Base-by-base conservation (phyloP, 164 flowering plant genomes). In the Vitis rotundifolia region DNA sequence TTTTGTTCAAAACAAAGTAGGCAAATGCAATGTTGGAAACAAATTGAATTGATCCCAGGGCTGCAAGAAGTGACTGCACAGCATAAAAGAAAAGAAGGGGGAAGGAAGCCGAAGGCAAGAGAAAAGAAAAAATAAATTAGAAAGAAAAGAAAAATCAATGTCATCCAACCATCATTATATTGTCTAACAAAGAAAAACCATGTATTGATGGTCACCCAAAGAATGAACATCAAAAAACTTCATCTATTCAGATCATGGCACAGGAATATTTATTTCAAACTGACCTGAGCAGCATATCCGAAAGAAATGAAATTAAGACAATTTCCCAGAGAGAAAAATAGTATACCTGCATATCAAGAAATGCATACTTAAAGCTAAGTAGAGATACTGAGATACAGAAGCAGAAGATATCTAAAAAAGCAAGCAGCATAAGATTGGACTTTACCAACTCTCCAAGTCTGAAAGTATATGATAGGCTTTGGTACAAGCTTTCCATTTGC, bases 251-350 rank as follows among this genome's bases (percentile, higher is more conserved):
- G 11, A 26, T 18, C 44, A 52, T 16, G 49, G n/a, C 19, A 28
- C 29, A 28, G 67, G 14, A 31, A 50, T 2, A 47, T 64, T 4
- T 56, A 2, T 13, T 55, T 11, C 47, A 37, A 37, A 76, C 89
- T 78, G 15, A 95, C 99, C 99, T 93, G 99, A 71, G 99, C 99
- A 83, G 99, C 99, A 90, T 95, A 93, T 64, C 96, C 99, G 71
- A 95, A 95, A 15, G 99, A 95, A 76, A 95, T 81, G 80, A 95
- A 95, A 77, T 95, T 95, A 51, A 95, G 89, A 75, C 97, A 91
- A 84, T 95, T 95, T 60, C 98, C 99, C 63, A 95, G 68, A 69
- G 92, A 74, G 71, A 95, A 95, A 78, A 95, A 78, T 8, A 91
- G 70, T 71, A 93, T 73, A 68, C 99, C 99, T 92, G 88, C 82